Percentiles rank a stretch among this genome's conserved stretches.
Evolutionary conservation across 2,329 filamentous ascomycete genomes (phyloP).

Genomic region (Chrysosporium keratinophilum): DNA sequence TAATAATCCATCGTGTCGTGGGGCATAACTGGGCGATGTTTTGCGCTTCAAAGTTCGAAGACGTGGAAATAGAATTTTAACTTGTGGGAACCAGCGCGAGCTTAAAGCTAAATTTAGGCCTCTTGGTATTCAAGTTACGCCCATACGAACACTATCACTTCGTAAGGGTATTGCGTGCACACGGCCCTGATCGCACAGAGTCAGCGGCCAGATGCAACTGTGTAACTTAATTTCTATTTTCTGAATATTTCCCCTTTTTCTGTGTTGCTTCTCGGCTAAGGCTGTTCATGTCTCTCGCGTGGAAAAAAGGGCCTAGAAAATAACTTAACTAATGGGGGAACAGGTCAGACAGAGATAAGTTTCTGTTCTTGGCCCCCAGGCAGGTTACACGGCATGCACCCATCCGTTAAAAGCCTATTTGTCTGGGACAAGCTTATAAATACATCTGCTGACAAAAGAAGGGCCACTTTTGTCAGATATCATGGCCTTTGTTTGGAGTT

Average conservation of each 20-base stretch:
- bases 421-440: background rate
- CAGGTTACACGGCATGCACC: slow-evolving; percentile 1
- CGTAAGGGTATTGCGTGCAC: background rate
- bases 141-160: too few relatives aligned
- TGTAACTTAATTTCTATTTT: background rate
- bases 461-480: background rate
- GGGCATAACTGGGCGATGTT: background rate
- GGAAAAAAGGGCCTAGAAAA: background rate
- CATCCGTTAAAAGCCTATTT: background rate
- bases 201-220: background rate
- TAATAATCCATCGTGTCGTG: too few relatives aligned
- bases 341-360: background rate
- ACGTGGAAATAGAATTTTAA: background rate
- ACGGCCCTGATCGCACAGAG: background rate
- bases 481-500: background rate
- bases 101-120: slow-evolving; percentile 4
- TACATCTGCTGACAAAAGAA: background rate
- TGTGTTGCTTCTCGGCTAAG: slow-evolving; percentile 1
- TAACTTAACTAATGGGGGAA: background rate
- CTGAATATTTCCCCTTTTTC: background rate
- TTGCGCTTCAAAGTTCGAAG: background rate
- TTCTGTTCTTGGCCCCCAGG: slow-evolving; percentile 3
- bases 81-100: background rate
- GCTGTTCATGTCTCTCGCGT: background rate
- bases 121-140: background rate